These are phyloP conservation scores for Cercospora janseana DNA, from an alignment of 2,329 filamentous ascomycete genomes.

Conservation along the genomic window DNA sequence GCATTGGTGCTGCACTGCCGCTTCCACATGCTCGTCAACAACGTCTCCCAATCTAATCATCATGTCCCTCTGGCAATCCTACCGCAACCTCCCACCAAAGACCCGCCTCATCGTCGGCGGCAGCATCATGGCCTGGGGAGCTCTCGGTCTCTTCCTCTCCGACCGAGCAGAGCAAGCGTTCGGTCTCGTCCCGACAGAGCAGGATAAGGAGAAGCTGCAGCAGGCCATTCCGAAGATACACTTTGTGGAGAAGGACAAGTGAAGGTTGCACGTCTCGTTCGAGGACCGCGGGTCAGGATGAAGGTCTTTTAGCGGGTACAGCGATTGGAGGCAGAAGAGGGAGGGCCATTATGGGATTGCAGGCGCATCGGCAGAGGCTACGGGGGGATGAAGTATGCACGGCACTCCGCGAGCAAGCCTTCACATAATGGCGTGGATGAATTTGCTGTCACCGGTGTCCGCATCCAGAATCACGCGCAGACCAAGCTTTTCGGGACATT, in stretches of 20 bases:
- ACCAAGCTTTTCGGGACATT: no score
- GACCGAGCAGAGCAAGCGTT: slow-evolving; percentile 71
- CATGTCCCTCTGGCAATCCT: slow-evolving; percentile 44
- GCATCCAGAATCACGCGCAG: no score
- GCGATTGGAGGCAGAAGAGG: neutral
- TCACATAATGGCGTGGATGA: no score
- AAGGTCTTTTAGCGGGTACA: neutral
- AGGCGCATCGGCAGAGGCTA: no score
- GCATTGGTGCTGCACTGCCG: no score
- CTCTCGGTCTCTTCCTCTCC: slow-evolving; percentile 68
- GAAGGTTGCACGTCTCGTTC: neutral
- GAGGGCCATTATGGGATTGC: no score
- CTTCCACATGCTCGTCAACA: no score
- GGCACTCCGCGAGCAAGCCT: no score
- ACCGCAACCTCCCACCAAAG: slow-evolving; percentile 67
- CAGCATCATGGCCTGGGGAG: slow-evolving; percentile 74
- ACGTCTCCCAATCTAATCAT: neutral
- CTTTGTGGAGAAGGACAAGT: slow-evolving; percentile 53
- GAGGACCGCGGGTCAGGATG: neutral
- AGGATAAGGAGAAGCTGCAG: slow-evolving; percentile 68
- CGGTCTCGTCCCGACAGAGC: slow-evolving; percentile 68
- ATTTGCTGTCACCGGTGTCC: no score
- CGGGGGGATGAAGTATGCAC: no score
- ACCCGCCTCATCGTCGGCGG: slow-evolving; percentile 70
- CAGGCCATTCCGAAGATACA: slow-evolving; percentile 62